Conservation (phyloP, 805 yeast species). For the Candida sanyiensis region DNA sequence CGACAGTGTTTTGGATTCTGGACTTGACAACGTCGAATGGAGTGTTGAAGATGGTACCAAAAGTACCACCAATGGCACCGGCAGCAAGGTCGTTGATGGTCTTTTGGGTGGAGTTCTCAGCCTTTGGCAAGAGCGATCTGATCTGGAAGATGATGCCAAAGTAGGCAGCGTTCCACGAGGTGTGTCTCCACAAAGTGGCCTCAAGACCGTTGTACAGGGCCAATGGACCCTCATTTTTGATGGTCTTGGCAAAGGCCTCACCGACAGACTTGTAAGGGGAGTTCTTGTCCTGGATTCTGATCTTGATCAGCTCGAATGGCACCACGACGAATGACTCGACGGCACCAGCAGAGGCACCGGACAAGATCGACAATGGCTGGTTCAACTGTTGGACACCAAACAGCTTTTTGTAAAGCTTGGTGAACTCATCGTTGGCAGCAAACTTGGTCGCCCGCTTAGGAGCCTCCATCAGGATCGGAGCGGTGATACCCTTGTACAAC, state of each 20-base stretch:
- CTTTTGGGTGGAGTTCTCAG: conserved; percentile 64
- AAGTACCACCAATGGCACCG: conserved; percentile 95
- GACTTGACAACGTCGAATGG: conserved; percentile 98
- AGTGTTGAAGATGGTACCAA: conserved; percentile 91
- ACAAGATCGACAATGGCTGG: conserved; percentile 79
- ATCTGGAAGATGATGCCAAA: conserved; percentile 92
- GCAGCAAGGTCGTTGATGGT: conserved; percentile 83
- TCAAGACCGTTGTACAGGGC: conserved; percentile 93
- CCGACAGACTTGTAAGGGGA: conserved; percentile 79
- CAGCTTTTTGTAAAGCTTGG: conserved; percentile 64
- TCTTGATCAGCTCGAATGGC: conserved; percentile 94
- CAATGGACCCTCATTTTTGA: conserved; percentile 68
- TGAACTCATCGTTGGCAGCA: conserved; percentile 97
- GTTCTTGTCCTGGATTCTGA: conserved; percentile 84
- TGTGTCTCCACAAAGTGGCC: conserved; percentile 96
- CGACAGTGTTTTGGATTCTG: conserved; percentile 76
- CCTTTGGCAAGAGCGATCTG: conserved; percentile 70
- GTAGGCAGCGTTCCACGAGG: conserved; percentile 96
- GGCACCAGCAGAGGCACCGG: conserved; percentile 99
- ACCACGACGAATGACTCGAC: conserved; percentile 95
- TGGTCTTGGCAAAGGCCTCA: conserved; percentile 71
- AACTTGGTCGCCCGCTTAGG: conserved; percentile 98
- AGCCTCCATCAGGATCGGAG: conserved; percentile 98
- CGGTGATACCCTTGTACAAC: conserved; percentile 87
- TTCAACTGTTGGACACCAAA: conserved; percentile 68